Evolutionary conservation across 139 green algal genomes (phyloP), one percentile per base, ranked within the genome.

Genomic region (Cymbomonas tetramitiformis): DNA sequence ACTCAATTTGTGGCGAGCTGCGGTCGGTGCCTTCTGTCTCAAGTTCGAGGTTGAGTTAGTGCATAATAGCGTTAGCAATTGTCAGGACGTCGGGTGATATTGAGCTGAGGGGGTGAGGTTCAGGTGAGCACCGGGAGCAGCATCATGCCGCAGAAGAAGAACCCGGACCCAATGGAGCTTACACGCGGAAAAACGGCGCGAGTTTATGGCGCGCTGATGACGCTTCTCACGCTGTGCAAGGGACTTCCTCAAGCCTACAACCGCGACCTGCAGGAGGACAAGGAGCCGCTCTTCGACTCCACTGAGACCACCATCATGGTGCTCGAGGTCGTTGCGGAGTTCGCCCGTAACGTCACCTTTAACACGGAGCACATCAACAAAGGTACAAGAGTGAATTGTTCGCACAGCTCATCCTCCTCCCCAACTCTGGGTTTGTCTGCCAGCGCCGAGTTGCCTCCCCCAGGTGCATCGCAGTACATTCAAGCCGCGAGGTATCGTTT

Each of bases 121-220:
- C n/a, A n/a, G n/a, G n/a, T n/a, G n/a, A n/a, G n/a, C 1, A 99
- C 92, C 18, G 90, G 92, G 21, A 88, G 72, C 32, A 85, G 65
- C 66, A 74, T 99, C 39, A 99, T 99, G 92, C 92, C 92, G 19
- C 92, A 99, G 74, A 99, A 99, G 80, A 99, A 99, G 81, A 99
- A 99, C 76, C 92, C 92, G 18, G 92, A 99, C 68, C 88, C 91
- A 0, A 74, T 96, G 46, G 92, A 99, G 78, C 79, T 99, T 9
- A 83, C 98, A 62, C 76, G 92, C 34, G 87, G 75, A 30, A 93
- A 93, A 70, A 65, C 71, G n/a, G 84, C 79, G 9, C 72, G 77
- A 21, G 49, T 92, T 39, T 78, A 90, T 40, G 92, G 92, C 56
- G 88, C 91, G 73, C 64, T 98, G 58, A 77, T 73, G 7, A 87